phyloP scores from a whole-genome alignment of 2,329 filamentous ascomycete genomes.

The Hypomyces rosellus region DNA sequence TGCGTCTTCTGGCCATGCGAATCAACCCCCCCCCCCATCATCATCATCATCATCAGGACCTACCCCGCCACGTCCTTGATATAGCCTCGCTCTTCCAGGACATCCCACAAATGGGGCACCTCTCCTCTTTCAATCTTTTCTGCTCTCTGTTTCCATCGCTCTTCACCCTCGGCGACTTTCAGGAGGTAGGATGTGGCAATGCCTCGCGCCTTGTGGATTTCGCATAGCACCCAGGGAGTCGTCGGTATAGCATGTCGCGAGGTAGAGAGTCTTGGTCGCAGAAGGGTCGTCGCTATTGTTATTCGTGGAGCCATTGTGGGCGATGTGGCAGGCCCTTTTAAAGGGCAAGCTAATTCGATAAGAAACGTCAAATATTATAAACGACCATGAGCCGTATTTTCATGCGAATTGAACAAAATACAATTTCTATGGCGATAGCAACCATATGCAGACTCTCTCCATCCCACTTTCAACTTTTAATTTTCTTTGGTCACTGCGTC shows the following conservation, averaged over 20 bases:
- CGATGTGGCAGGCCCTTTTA: background rate
- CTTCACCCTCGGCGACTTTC: constrained; percentile 37
- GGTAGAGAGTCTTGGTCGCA: constrained; percentile 19
- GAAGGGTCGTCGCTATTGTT: constrained; percentile 18
- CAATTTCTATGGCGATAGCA: background rate
- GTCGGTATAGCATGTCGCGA: constrained; percentile 19
- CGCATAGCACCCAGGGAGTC: constrained; percentile 15
- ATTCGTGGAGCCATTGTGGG: constrained; percentile 23
- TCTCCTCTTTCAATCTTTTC: constrained; percentile 44
- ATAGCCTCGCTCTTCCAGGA: constrained; percentile 65
- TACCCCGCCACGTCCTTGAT: constrained; percentile 72
- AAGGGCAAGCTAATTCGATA: background rate
- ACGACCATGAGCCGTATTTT: background rate
- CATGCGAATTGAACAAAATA: background rate
- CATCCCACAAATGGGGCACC: constrained; percentile 49
- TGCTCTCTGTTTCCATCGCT: constrained; percentile 44
- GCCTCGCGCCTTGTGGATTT: constrained; percentile 25
- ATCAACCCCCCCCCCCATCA: no score
- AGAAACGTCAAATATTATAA: background rate
- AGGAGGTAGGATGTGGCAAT: constrained; percentile 36
- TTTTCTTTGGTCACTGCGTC: constrained; percentile 1
- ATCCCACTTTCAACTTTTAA: constrained; percentile 7
- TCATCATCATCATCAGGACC: no score
- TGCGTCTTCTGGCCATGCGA: background rate
- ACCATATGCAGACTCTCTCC: background rate